phyloP scores from a whole-genome alignment of 768 basidiomycete species.

The Macrolepiota fuliginosa region DNA sequence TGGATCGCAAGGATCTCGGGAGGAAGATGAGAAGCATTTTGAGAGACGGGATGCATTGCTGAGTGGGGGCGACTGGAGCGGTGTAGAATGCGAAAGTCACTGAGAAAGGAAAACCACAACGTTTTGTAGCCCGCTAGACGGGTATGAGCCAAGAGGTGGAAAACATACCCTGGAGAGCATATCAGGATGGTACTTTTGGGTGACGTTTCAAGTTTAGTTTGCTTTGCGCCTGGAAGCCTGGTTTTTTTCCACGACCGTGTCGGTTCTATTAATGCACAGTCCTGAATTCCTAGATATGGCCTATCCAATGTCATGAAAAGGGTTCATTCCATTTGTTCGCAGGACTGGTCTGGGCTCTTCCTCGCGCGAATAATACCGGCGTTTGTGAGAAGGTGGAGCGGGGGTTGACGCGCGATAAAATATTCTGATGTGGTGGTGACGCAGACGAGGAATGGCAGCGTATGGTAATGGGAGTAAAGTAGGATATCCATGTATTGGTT shows the following conservation, averaged over 20 bases:
- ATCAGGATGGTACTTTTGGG: slow-evolving; percentile 5
- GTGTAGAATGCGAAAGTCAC: neutral
- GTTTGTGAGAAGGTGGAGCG: neutral
- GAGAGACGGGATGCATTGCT: neutral
- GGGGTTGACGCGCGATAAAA: neutral
- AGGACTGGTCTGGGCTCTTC: too few species aligned
- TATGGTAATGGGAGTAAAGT: neutral
- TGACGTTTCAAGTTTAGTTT: slow-evolving; percentile 5
- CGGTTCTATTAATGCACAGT: neutral
- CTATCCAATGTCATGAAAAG: neutral
- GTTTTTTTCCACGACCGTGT: slow-evolving; percentile 5
- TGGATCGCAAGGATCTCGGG: neutral
- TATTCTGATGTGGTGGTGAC: neutral
- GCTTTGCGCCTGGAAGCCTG: slow-evolving; percentile 3
- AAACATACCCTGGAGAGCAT: slow-evolving; percentile 8
- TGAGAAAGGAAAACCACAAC: neutral
- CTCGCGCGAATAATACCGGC: neutral
- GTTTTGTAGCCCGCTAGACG: neutral
- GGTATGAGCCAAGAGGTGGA: slow-evolving; percentile 1
- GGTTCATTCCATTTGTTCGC: too few species aligned
- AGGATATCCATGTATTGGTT: neutral
- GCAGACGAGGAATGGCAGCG: neutral
- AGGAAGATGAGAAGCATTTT: neutral
- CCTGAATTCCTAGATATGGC: neutral
- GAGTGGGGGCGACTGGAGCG: neutral